phyloP scores from a whole-genome alignment of 495 filamentous ascomycete genomes.

The Trichoderma reesei region DNA sequence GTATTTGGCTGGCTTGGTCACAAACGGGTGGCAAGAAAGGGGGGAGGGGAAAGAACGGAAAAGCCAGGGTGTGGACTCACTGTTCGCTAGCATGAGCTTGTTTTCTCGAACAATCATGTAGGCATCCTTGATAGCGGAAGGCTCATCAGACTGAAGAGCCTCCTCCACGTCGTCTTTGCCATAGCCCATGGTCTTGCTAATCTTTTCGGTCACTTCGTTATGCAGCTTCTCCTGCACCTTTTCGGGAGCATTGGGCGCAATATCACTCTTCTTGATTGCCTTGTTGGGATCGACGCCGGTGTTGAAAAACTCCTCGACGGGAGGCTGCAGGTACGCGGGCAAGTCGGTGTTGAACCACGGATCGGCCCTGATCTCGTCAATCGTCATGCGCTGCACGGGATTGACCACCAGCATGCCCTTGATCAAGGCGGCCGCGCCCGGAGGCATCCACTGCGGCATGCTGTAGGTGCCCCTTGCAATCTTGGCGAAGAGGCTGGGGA shows the following conservation, averaged over 20 bases:
- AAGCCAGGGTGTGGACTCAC: slow-evolving; percentile 38
- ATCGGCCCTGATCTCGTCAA: slow-evolving; percentile 86
- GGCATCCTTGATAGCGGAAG: slow-evolving; percentile 96
- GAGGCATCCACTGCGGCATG: slow-evolving; percentile 76
- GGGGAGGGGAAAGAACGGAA: not conserved
- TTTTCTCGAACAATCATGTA: slow-evolving; percentile 97
- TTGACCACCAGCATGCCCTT: slow-evolving; percentile 91
- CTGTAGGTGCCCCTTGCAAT: slow-evolving; percentile 63
- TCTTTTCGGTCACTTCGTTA: slow-evolving; percentile 81
- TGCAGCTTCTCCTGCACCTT: slow-evolving; percentile 82
- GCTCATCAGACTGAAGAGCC: slow-evolving; percentile 80
- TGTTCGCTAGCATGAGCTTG: slow-evolving; percentile 90
- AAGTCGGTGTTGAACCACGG: slow-evolving; percentile 89
- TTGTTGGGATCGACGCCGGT: slow-evolving; percentile 87
- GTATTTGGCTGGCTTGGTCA: slow-evolving; percentile 23
- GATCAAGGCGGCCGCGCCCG: slow-evolving; percentile 77
- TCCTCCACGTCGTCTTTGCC: slow-evolving; percentile 90
- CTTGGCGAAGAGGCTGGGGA: slow-evolving; percentile 33
- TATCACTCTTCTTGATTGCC: slow-evolving; percentile 68
- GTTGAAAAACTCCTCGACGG: slow-evolving; percentile 87
- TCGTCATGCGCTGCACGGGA: slow-evolving; percentile 84
- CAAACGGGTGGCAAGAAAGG: not conserved
- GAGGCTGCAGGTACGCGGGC: slow-evolving; percentile 73
- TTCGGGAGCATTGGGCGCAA: slow-evolving; percentile 66
- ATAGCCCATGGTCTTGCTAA: slow-evolving; percentile 97